Conservation (phyloP, 2,329 filamentous ascomycete genomes). For the Pseudogymnoascus sp. region DNA sequence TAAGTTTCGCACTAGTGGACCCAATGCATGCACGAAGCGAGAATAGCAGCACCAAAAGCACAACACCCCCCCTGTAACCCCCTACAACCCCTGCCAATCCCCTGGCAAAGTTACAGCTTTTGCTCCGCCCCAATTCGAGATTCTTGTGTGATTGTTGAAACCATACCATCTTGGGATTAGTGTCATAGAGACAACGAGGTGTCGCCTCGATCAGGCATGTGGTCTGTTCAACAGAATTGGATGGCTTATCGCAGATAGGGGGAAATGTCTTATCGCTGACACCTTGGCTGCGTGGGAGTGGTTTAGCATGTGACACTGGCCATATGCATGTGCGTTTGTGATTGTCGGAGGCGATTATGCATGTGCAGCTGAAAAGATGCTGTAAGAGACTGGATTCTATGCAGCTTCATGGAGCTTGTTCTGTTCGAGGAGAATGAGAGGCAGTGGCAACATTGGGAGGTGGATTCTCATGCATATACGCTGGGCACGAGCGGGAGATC, state of each 20-base stretch:
- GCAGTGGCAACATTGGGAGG: background rate
- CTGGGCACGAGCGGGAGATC: background rate
- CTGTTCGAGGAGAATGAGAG: background rate
- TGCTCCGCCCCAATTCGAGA: background rate
- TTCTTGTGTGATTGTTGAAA: background rate
- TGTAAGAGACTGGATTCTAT: background rate
- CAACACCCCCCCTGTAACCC: too few relatives aligned
- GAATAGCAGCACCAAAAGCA: background rate
- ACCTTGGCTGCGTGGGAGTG: background rate
- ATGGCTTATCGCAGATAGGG: conserved; percentile 2
- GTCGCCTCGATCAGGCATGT: background rate
- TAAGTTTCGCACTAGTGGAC: conserved; percentile 7
- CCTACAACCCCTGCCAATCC: too few relatives aligned
- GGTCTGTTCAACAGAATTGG: background rate
- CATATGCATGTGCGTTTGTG: background rate
- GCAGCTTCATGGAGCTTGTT: background rate
- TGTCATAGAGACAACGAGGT: background rate
- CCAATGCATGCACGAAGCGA: background rate
- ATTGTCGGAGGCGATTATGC: background rate
- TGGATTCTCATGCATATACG: background rate
- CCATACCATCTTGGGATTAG: background rate
- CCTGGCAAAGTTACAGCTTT: background rate
- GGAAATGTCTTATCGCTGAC: conserved; percentile 1
- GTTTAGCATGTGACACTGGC: background rate
- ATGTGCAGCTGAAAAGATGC: conserved; percentile 5